These are phyloP conservation scores for Colletotrichum eleusines DNA, from an alignment of 2,329 filamentous ascomycete genomes.

Conservation along the genomic window DNA sequence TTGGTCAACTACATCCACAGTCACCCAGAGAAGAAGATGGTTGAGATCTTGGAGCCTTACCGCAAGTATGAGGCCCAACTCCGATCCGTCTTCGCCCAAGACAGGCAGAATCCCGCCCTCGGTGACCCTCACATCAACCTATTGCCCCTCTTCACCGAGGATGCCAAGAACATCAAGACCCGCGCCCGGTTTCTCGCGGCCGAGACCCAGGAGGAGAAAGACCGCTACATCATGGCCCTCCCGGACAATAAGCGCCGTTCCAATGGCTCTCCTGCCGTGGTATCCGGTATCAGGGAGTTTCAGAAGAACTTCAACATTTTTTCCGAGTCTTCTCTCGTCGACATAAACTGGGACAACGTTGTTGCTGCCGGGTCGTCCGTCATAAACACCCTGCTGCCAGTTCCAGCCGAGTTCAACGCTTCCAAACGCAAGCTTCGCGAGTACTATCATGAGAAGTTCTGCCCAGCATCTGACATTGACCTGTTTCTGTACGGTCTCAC, in stretches of 20 bases:
- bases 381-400: conserved; percentile 80
- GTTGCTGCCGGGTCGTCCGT: conserved; percentile 86
- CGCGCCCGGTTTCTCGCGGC: conserved; percentile 69
- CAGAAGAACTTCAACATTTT: conserved; percentile 85
- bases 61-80: conserved; percentile 75
- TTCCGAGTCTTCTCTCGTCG: conserved; percentile 80
- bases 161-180: conserved; percentile 69
- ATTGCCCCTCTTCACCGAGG: conserved; percentile 72
- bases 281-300: conserved; percentile 76
- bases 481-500: conserved; percentile 85
- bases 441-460: conserved; percentile 86
- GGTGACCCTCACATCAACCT: conserved; percentile 71
- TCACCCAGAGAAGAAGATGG: conserved; percentile 65
- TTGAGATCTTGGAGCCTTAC: conserved; percentile 73
- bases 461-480: conserved; percentile 88
- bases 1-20: conserved; percentile 66
- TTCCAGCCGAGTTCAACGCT: conserved; percentile 70
- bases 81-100: conserved; percentile 76
- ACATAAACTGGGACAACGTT: conserved; percentile 86
- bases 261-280: conserved; percentile 75
- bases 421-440: conserved; percentile 74
- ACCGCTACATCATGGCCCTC: conserved; percentile 78
- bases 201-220: conserved; percentile 71
- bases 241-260: conserved; percentile 70
- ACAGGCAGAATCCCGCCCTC: conserved; percentile 69